Evolutionary conservation across 495 filamentous ascomycete species (phyloP).

Genomic region (Neurospora sublineolata): DNA sequence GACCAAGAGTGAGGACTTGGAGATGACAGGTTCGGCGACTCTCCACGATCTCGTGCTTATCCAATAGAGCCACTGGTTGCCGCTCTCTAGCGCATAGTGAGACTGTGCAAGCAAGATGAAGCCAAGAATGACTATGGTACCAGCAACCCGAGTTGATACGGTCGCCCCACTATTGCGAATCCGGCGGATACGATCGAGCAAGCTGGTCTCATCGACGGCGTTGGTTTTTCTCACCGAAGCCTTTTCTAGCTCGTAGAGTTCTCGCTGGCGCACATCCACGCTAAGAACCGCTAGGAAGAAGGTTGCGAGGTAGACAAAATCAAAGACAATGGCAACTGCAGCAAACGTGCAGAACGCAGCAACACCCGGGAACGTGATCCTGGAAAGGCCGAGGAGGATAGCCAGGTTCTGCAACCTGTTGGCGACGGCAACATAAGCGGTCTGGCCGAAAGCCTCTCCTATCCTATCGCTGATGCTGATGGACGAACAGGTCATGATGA

Average conservation of each 20-base stretch:
- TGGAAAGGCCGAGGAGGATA: slow-evolving; percentile 45
- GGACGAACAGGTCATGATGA: slow-evolving; percentile 52
- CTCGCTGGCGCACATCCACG: slow-evolving; percentile 58
- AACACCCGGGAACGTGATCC: slow-evolving; percentile 48
- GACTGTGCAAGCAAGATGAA: slow-evolving; percentile 51
- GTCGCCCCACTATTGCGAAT: slow-evolving; percentile 40
- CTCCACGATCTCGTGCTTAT: slow-evolving; percentile 22
- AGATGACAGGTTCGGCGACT: slow-evolving; percentile 11
- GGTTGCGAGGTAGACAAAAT: slow-evolving; percentile 58
- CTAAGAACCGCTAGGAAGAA: slow-evolving; percentile 65
- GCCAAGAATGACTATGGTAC: slow-evolving; percentile 49
- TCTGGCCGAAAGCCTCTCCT: slow-evolving; percentile 54
- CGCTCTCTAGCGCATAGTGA: slow-evolving; percentile 50
- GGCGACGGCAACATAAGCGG: slow-evolving; percentile 52
- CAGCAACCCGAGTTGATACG: slow-evolving; percentile 46
- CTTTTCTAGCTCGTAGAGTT: slow-evolving; percentile 44
- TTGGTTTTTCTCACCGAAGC: slow-evolving; percentile 26
- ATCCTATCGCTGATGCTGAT: slow-evolving; percentile 48
- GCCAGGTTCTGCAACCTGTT: slow-evolving; percentile 48
- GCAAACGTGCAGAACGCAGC: slow-evolving; percentile 59
- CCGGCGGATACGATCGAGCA: slow-evolving; percentile 37
- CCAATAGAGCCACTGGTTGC: slow-evolving; percentile 29
- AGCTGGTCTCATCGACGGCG: slow-evolving; percentile 24
- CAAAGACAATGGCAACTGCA: slow-evolving; percentile 54
- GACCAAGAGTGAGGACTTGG: slow-evolving; percentile 30